Percentiles rank a stretch among this genome's conserved stretches.
Conservation (phyloP, 2,329 filamentous ascomycete genomes). For the Diplodia scrobiculata region DNA sequence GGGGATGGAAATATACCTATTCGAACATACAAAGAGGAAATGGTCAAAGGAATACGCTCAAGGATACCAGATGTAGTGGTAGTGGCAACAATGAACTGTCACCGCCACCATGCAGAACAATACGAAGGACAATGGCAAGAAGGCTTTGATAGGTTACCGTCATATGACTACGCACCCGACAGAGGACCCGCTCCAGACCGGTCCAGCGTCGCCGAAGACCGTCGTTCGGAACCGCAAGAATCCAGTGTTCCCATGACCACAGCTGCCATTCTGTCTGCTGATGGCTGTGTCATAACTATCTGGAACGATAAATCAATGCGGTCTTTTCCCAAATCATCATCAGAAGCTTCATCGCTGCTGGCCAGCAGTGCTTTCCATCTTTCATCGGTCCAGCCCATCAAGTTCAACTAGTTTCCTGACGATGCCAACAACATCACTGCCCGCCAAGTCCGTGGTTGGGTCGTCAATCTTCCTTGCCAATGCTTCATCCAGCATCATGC, state of each 20-base stretch:
- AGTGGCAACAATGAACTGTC: not conserved
- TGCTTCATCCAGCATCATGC: constrained; percentile 83
- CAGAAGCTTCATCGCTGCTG: not conserved
- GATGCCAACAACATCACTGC: constrained; percentile 69
- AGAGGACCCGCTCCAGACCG: not conserved
- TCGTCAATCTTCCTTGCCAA: constrained; percentile 80
- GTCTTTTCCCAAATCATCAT: not conserved
- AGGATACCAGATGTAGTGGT: not conserved
- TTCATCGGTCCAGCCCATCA: constrained; percentile 72
- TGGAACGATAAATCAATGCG: not conserved
- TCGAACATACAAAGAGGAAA: not conserved
- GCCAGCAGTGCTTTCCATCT: not conserved
- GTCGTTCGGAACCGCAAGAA: too few species aligned
- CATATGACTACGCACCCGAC: not conserved
- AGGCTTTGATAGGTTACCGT: not conserved
- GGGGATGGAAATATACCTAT: not conserved
- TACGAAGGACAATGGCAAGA: not conserved
- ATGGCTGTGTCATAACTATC: not conserved
- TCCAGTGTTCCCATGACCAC: not conserved
- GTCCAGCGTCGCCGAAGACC: too few species aligned
- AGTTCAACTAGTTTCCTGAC: constrained; percentile 83
- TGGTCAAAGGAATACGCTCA: not conserved
- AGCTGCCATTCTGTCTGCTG: not conserved
- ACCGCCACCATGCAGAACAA: not conserved
- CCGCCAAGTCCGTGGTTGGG: constrained; percentile 60